phyloP scores from a whole-genome alignment of 306 rosid species.

The Quercus glauca region DNA sequence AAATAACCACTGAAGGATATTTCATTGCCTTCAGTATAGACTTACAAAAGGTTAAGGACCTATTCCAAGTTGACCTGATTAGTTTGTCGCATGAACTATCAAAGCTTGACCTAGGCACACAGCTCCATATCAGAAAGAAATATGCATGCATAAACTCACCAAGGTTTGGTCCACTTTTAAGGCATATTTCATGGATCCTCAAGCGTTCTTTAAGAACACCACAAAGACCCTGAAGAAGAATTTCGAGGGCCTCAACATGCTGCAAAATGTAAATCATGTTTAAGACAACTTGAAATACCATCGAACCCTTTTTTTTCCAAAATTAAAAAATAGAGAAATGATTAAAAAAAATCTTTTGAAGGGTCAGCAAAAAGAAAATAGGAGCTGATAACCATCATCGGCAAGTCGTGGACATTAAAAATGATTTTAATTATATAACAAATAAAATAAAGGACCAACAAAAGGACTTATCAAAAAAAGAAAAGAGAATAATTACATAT shows the following conservation, averaged over 20 bases:
- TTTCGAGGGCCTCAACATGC: slow-evolving; percentile 98
- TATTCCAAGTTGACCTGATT: background rate
- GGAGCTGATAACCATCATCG: background rate
- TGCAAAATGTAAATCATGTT: slow-evolving; percentile 34
- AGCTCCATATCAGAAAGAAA: background rate
- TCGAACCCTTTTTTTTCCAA: background rate
- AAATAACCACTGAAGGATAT: slow-evolving; percentile 1
- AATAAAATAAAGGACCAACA: background rate
- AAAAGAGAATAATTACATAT: too few species aligned
- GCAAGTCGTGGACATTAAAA: background rate
- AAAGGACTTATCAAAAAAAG: too few species aligned
- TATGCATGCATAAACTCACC: slow-evolving; percentile 39
- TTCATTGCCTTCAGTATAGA: background rate
- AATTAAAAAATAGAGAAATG: background rate
- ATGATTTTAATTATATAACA: background rate
- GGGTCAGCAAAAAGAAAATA: background rate
- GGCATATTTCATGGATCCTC: slow-evolving; percentile 85
- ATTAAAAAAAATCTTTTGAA: background rate
- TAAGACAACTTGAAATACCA: slow-evolving; percentile 14
- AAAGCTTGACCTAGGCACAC: background rate
- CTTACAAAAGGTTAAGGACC: background rate
- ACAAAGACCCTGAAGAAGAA: slow-evolving; percentile 94
- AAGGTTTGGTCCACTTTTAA: slow-evolving; percentile 77
- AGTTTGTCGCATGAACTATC: background rate
- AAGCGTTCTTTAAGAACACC: slow-evolving; percentile 82